Conservation (phyloP, 1,139 yeast genomes). For the Taiozyma sp. region DNA sequence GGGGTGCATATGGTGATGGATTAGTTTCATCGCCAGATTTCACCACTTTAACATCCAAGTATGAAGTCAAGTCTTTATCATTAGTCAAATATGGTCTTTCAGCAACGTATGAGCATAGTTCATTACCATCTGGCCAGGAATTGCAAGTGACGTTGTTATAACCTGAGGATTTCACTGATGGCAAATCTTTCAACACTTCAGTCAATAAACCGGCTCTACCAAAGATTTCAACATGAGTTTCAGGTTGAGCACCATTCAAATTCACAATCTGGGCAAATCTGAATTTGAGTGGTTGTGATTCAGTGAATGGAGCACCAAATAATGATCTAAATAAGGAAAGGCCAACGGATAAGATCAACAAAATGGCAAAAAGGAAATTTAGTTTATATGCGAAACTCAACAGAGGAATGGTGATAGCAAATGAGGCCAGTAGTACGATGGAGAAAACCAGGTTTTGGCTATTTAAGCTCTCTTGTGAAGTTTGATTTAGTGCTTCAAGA, state of each 20-base stretch:
- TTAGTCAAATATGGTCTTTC: constrained; percentile 43
- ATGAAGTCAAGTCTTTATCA: constrained; percentile 33
- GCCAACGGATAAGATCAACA: constrained; percentile 32
- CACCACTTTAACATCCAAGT: constrained; percentile 44
- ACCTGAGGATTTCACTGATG: constrained; percentile 45
- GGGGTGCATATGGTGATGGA: constrained; percentile 59
- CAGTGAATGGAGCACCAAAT: constrained; percentile 47
- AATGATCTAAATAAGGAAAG: constrained; percentile 35
- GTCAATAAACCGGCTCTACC: constrained; percentile 47
- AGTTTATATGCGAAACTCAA: constrained; percentile 70
- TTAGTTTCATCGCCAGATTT: constrained; percentile 37
- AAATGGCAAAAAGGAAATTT: constrained; percentile 44
- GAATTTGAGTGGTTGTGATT: constrained; percentile 59
- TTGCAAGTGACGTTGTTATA: constrained; percentile 32
- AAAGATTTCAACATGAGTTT: constrained; percentile 38
- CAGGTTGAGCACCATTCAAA: constrained; percentile 27
- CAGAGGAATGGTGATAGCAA: constrained; percentile 47
- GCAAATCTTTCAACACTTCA: constrained; percentile 48
- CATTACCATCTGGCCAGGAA: constrained; percentile 38
- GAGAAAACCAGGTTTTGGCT: constrained; percentile 45
- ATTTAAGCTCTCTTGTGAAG: constrained; percentile 56
- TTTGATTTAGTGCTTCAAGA: constrained; percentile 60
- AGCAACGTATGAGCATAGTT: constrained; percentile 48
- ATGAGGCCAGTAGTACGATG: constrained; percentile 33
- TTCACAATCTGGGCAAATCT: constrained; percentile 59